Conservation (phyloP, 2,329 filamentous ascomycete species). For the Teratosphaeria viscida region DNA sequence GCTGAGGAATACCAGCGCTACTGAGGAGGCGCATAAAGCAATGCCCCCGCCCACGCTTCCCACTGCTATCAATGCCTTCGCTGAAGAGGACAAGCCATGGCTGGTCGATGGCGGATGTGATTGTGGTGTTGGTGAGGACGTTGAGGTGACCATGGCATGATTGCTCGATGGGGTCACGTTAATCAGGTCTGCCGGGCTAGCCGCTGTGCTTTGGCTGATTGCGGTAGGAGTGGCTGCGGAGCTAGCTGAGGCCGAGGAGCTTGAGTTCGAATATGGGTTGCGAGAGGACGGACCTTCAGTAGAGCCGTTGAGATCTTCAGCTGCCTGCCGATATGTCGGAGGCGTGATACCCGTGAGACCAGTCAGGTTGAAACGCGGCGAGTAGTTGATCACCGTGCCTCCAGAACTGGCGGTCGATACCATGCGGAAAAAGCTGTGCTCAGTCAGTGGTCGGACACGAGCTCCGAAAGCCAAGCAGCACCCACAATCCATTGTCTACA, state of each 20-base stretch:
- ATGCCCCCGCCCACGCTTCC: not conserved
- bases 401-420: conserved; percentile 41
- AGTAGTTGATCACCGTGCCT: conserved; percentile 46
- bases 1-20: not conserved
- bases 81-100: not conserved
- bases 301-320: not conserved
- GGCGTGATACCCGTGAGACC: conserved; percentile 45
- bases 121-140: not conserved
- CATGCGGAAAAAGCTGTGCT: conserved; percentile 45
- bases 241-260: not conserved
- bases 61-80: not conserved
- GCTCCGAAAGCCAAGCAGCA: not conserved
- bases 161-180: not conserved
- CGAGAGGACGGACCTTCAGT: not conserved
- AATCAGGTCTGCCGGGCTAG: not conserved
- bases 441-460: not conserved
- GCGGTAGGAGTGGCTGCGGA: not conserved
- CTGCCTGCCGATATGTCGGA: not conserved
- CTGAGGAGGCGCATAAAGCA: not conserved
- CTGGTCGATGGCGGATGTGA: not conserved
- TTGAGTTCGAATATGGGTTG: not conserved
- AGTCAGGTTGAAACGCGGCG: conserved; percentile 48
- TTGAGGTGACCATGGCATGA: not conserved
- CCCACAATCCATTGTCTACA: conserved; percentile 2
- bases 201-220: not conserved